phyloP scores from a whole-genome alignment of 495 filamentous ascomycete species.

The Podospora pseudoanserina region DNA sequence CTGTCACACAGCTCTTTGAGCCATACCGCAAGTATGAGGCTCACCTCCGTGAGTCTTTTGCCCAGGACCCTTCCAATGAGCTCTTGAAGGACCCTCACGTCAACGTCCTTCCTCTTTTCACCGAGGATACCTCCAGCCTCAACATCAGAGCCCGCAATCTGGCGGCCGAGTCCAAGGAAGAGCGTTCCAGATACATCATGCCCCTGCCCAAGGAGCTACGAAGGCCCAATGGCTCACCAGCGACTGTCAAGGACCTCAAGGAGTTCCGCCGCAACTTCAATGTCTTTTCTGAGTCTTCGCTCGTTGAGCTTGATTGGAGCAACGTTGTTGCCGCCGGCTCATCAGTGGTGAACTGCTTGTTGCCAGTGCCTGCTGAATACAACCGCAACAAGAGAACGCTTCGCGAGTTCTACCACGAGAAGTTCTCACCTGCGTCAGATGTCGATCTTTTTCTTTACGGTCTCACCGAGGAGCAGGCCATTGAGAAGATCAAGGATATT shows the following conservation, averaged over 20 bases:
- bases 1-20: constrained; percentile 55
- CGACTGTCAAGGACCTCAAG: constrained; percentile 58
- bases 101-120: constrained; percentile 70
- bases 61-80: constrained; percentile 61
- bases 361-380: constrained; percentile 66
- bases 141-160: constrained; percentile 62
- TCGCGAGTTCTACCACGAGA: constrained; percentile 73
- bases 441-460: constrained; percentile 83
- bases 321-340: constrained; percentile 77
- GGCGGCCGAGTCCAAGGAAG: constrained; percentile 52
- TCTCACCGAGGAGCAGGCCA: constrained; percentile 64
- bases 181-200: constrained; percentile 68
- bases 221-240: constrained; percentile 56
- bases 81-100: constrained; percentile 55
- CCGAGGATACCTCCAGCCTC: constrained; percentile 50
- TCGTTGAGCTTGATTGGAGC: constrained; percentile 61
- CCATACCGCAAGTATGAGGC: constrained; percentile 70
- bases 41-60: constrained; percentile 64
- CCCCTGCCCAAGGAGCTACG: constrained; percentile 56
- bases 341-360: constrained; percentile 67
- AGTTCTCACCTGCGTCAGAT: constrained; percentile 75
- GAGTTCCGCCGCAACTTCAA: constrained; percentile 75
- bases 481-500: constrained; percentile 79
- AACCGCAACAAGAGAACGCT: constrained; percentile 59
- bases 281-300: constrained; percentile 67